phyloP scores from a whole-genome alignment of 2,329 filamentous ascomycete species.

The Calonectria montana region DNA sequence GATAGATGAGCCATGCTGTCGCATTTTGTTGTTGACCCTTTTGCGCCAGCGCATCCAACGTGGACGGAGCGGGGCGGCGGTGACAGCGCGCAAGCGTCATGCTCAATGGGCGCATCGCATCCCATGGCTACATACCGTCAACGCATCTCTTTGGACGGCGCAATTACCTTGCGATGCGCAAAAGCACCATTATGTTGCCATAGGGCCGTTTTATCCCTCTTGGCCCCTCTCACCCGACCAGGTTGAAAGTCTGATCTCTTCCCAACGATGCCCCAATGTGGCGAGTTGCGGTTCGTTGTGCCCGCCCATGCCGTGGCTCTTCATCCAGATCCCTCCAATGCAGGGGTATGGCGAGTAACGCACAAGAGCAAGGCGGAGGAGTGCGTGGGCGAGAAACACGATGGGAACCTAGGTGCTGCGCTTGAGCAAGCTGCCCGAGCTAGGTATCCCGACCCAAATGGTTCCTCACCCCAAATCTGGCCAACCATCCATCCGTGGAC shows the following conservation, averaged over 20 bases:
- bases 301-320: slow-evolving; percentile 31
- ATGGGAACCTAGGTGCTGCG: slow-evolving; percentile 1
- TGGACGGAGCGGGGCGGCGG: slow-evolving; percentile 43
- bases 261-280: slow-evolving; percentile 7
- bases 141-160: slow-evolving; percentile 28
- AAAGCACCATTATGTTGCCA: slow-evolving; percentile 10
- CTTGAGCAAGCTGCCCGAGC: slow-evolving; percentile 14
- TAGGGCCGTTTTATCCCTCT: not conserved
- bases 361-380: slow-evolving; percentile 11
- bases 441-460: slow-evolving; percentile 16
- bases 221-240: not conserved
- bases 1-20: slow-evolving; percentile 36
- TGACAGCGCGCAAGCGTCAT: slow-evolving; percentile 46
- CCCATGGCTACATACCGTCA: slow-evolving; percentile 36
- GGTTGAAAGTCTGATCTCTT: slow-evolving; percentile 14
- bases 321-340: slow-evolving; percentile 26
- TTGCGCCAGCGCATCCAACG: slow-evolving; percentile 43
- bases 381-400: slow-evolving; percentile 5
- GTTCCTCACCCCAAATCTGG: slow-evolving; percentile 27
- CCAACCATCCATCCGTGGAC: slow-evolving; percentile 11
- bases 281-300: slow-evolving; percentile 28
- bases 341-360: slow-evolving; percentile 31
- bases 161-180: slow-evolving; percentile 30
- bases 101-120: slow-evolving; percentile 44
- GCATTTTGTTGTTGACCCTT: slow-evolving; percentile 44